Conservation (phyloP, 2,329 filamentous ascomycete species). For the Neodidymelliopsis sp. region DNA sequence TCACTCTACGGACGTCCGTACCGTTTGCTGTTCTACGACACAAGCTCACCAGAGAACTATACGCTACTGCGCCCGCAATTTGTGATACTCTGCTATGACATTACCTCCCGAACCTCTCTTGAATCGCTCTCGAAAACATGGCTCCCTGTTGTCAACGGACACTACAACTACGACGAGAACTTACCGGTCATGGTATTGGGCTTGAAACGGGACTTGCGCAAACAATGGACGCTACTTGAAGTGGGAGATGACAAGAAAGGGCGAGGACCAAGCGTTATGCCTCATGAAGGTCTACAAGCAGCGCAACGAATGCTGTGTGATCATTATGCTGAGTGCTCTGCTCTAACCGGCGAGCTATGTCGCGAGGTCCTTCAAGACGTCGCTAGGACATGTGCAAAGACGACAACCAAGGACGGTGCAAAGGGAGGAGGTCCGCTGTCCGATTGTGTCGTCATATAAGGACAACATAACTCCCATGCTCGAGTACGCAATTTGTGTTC, state of each 20-base stretch:
- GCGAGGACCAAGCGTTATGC: slow-evolving; percentile 56
- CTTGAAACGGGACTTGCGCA: slow-evolving; percentile 64
- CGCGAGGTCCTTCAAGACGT: slow-evolving; percentile 68
- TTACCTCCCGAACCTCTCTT: slow-evolving; percentile 61
- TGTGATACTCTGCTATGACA: slow-evolving; percentile 66
- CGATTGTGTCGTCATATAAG: slow-evolving; percentile 33
- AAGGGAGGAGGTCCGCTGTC: slow-evolving; percentile 50
- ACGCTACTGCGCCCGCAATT: slow-evolving; percentile 62
- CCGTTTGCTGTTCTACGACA: slow-evolving; percentile 64
- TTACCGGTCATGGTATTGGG: slow-evolving; percentile 67
- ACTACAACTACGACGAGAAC: slow-evolving; percentile 61
- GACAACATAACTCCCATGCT: background rate
- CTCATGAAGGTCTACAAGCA: slow-evolving; percentile 57
- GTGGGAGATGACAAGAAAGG: slow-evolving; percentile 46
- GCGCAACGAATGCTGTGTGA: slow-evolving; percentile 68
- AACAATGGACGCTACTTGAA: slow-evolving; percentile 50
- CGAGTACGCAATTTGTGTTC: too few relatives aligned
- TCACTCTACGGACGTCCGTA: slow-evolving; percentile 63
- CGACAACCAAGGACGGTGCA: slow-evolving; percentile 62
- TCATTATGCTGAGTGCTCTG: slow-evolving; percentile 69
- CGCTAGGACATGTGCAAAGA: slow-evolving; percentile 64
- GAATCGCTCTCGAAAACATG: slow-evolving; percentile 55
- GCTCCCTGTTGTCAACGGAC: slow-evolving; percentile 55
- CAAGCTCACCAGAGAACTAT: slow-evolving; percentile 64
- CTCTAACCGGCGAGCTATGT: slow-evolving; percentile 66